A percentile compares a stretch with the other conserved stretches of the same genome.
Evolutionary conservation across 164 flowering plant genomes (phyloP).

Genomic region (Euptelea pleiosperma): DNA sequence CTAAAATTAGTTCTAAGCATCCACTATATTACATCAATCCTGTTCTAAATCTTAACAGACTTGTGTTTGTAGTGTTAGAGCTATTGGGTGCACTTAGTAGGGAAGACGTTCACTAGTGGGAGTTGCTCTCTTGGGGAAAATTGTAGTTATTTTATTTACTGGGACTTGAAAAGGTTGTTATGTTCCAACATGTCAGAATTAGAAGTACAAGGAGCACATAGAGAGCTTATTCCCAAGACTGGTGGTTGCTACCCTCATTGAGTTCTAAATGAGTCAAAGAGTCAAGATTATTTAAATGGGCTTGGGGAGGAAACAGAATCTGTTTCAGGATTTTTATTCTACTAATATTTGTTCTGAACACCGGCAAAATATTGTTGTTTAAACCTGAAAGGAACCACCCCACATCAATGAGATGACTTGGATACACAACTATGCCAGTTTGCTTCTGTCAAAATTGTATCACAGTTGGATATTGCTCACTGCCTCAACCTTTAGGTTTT

Average conservation of each 20-base stretch:
- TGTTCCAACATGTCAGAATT: not conserved
- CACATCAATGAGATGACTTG: not conserved
- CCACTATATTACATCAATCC: conserved; percentile 1
- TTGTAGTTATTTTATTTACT: not conserved
- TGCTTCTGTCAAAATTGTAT: not conserved
- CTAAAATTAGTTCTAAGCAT: not conserved
- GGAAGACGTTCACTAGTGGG: not conserved
- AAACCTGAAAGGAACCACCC: not conserved
- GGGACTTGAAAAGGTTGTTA: not conserved
- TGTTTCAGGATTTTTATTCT: too few relatives aligned
- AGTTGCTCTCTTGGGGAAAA: not conserved
- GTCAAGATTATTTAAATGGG: not conserved
- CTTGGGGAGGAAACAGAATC: not conserved
- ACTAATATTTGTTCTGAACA: too few relatives aligned
- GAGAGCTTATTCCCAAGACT: not conserved
- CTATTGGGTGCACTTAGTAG: conserved; percentile 3
- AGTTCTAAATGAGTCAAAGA: not conserved
- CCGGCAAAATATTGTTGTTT: not conserved
- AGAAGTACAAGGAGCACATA: not conserved
- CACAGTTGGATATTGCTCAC: not conserved
- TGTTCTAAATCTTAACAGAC: not conserved
- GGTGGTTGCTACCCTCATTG: conserved; percentile 3
- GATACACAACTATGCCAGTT: too few relatives aligned
- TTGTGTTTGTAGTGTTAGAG: not conserved
- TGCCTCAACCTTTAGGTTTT: conserved; percentile 1